Conservation (phyloP, 2,329 filamentous ascomycete genomes). For the Colletotrichum sp. region DNA sequence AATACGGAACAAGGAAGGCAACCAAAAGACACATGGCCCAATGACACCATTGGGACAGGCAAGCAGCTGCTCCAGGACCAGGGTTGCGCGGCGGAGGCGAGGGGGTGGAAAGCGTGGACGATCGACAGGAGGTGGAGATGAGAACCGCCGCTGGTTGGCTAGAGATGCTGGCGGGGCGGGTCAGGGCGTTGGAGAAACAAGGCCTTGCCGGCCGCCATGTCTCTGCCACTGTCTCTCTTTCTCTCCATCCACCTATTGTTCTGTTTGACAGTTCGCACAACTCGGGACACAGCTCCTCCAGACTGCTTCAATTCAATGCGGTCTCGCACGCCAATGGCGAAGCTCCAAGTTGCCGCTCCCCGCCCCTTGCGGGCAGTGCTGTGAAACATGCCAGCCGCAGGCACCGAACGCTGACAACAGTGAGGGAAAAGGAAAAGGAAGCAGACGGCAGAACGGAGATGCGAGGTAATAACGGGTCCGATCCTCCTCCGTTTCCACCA, state of each 20-base stretch:
- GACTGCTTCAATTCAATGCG: background rate
- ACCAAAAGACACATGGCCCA: background rate
- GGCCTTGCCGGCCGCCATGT: background rate
- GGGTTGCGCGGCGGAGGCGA: slow-evolving; percentile 4
- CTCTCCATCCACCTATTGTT: background rate
- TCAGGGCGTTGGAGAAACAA: background rate
- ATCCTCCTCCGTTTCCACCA: background rate
- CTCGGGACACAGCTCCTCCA: background rate
- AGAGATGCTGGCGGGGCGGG: background rate
- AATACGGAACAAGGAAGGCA: background rate
- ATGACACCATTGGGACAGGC: slow-evolving; percentile 5
- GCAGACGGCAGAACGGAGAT: background rate
- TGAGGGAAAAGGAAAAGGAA: background rate
- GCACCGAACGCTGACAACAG: background rate
- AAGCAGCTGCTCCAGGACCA: background rate
- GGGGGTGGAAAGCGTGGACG: background rate
- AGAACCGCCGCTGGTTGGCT: background rate
- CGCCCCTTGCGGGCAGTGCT: background rate
- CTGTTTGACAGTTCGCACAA: background rate
- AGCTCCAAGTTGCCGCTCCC: background rate
- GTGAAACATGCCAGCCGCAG: background rate
- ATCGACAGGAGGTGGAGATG: slow-evolving; percentile 21
- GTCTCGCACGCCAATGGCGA: background rate
- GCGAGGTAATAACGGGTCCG: background rate
- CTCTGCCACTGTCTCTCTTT: background rate